phyloP scores from a whole-genome alignment of 768 basidiomycete genomes.

The Porpolomopsis calyptriformis region DNA sequence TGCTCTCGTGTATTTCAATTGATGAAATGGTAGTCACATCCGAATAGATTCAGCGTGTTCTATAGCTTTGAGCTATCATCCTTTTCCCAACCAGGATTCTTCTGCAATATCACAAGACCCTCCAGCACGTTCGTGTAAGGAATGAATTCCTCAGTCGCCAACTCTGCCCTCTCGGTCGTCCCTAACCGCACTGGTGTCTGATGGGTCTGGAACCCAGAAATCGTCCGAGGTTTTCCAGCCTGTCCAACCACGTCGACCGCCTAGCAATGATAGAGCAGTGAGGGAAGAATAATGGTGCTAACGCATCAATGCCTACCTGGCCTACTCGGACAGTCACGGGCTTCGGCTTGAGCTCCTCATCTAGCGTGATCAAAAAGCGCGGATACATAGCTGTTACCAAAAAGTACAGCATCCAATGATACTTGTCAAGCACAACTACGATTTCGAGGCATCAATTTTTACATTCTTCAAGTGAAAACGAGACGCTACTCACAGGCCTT shows the following conservation, averaged over 20 bases:
- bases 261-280: constrained; percentile 28
- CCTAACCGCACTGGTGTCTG: constrained; percentile 92
- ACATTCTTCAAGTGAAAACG: neutral
- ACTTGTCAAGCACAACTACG: constrained; percentile 86
- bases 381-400: constrained; percentile 96
- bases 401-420: constrained; percentile 99
- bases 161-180: constrained; percentile 87
- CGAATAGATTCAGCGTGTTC: neutral
- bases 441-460: constrained; percentile 3
- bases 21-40: no score
- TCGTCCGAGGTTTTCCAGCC: constrained; percentile 93
- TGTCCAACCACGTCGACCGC: constrained; percentile 97
- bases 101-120: constrained; percentile 84
- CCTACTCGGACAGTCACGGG: constrained; percentile 95
- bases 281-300: constrained; percentile 1
- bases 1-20: no score
- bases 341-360: constrained; percentile 77
- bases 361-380: constrained; percentile 92
- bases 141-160: constrained; percentile 95
- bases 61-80: constrained; percentile 37
- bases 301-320: constrained; percentile 39
- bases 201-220: constrained; percentile 98
- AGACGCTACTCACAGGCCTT: constrained; percentile 66
- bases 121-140: constrained; percentile 85
- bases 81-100: constrained; percentile 84